Percentiles rank a stretch among this genome's conserved stretches.
phyloP scores from a whole-genome alignment of 805 yeast genomes.

The Brettanomyces anomalus region DNA sequence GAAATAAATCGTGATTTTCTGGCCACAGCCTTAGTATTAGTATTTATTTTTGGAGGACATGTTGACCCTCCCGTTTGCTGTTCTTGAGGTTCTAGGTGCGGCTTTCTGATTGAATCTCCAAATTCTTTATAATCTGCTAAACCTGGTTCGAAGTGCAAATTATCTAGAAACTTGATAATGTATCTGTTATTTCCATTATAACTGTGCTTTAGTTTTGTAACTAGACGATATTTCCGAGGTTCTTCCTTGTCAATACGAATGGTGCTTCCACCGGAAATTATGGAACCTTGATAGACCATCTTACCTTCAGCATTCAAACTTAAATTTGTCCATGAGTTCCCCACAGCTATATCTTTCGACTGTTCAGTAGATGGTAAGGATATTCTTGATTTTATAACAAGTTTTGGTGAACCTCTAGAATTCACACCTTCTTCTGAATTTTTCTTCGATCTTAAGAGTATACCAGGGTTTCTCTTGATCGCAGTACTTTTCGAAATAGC shows the following conservation, averaged over 20 bases:
- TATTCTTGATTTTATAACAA: background rate
- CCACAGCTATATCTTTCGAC: constrained; percentile 15
- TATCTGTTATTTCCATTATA: constrained; percentile 63
- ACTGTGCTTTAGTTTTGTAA: constrained; percentile 33
- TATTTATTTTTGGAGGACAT: constrained; percentile 21
- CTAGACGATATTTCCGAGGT: constrained; percentile 14
- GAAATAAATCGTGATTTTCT: constrained; percentile 36
- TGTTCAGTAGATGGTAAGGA: constrained; percentile 6
- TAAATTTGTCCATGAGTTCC: constrained; percentile 10
- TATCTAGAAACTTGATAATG: constrained; percentile 46
- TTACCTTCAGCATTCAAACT: background rate
- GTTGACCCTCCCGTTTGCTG: background rate
- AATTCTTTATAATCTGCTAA: constrained; percentile 59
- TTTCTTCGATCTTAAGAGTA: background rate
- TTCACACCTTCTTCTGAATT: background rate
- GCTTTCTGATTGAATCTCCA: constrained; percentile 30
- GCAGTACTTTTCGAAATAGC: background rate
- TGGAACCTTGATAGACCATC: constrained; percentile 2
- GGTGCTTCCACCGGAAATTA: constrained; percentile 14
- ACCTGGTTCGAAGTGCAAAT: constrained; percentile 46
- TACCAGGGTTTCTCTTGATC: background rate
- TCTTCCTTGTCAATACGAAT: constrained; percentile 20
- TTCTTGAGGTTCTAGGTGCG: constrained; percentile 5
- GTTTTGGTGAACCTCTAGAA: background rate
- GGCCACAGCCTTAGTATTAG: constrained; percentile 25